A percentile compares a stretch with the other conserved stretches of the same genome.
Conservation (phyloP, 345 rosid genomes). For the Atalantia buxifolia region DNA sequence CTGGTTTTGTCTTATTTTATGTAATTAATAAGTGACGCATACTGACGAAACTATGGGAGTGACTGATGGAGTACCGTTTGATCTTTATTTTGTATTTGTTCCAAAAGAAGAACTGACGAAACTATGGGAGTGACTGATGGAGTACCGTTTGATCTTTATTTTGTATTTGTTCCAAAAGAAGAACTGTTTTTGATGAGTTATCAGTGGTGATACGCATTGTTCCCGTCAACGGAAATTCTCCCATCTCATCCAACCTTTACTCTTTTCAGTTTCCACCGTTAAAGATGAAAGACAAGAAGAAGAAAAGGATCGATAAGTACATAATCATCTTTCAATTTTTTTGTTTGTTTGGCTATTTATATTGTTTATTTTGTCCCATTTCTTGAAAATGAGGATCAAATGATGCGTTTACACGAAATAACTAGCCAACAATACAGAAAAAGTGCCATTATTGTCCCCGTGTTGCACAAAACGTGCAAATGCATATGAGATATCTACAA, state of each 20-base stretch:
- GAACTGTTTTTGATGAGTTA: background rate
- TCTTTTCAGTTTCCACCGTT: background rate
- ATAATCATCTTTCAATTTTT: background rate
- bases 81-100: conserved; percentile 11
- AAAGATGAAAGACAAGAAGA: background rate
- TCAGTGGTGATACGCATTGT: background rate
- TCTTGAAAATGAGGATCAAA: background rate
- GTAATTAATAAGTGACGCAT: background rate
- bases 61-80: background rate
- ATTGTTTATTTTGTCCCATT: background rate
- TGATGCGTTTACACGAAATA: too few species aligned
- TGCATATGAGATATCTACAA: background rate
- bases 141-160: conserved; percentile 4
- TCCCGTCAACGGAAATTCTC: background rate
- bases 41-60: background rate
- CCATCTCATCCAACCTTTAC: background rate
- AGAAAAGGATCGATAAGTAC: background rate
- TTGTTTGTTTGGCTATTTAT: background rate
- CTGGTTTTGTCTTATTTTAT: background rate
- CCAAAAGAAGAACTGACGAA: background rate
- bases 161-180: conserved; percentile 1
- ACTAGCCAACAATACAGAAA: too few species aligned
- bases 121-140: background rate
- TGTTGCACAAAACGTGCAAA: background rate
- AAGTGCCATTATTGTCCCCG: too few species aligned